phyloP scores from a whole-genome alignment of 768 basidiomycete genomes.

The Pulveroboletus sp. region DNA sequence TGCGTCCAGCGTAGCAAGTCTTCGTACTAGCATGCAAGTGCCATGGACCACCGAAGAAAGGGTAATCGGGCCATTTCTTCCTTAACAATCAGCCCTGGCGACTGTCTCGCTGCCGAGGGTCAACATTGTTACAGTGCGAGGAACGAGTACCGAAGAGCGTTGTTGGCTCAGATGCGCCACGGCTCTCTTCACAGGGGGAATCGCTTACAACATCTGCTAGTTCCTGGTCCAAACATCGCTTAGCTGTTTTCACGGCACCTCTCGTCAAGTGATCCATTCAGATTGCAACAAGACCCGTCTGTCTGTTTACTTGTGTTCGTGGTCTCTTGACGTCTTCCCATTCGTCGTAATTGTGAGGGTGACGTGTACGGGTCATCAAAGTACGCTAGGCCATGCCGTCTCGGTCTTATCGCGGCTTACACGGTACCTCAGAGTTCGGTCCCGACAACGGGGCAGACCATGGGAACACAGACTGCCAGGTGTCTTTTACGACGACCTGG shows the following conservation, averaged over 20 bases:
- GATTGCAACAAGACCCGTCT: too few species aligned
- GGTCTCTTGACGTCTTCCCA: too few species aligned
- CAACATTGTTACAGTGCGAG: slow-evolving; percentile 20
- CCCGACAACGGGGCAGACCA: too few species aligned
- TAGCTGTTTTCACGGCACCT: too few species aligned
- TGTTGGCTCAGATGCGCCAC: slow-evolving; percentile 10
- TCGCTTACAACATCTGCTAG: too few species aligned
- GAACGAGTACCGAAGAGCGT: slow-evolving; percentile 9
- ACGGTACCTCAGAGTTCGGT: too few species aligned
- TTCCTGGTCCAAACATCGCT: too few species aligned
- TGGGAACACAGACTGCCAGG: not conserved
- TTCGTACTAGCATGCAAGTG: not conserved
- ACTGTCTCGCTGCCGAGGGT: slow-evolving; percentile 12
- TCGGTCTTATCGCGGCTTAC: slow-evolving; percentile 49
- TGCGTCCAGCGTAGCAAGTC: too few species aligned
- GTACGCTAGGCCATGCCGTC: slow-evolving; percentile 37
- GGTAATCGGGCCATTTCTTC: slow-evolving; percentile 17
- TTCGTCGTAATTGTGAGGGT: too few species aligned
- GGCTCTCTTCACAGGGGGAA: too few species aligned
- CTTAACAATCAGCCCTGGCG: not conserved
- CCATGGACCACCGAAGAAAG: slow-evolving; percentile 2
- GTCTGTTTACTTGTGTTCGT: too few species aligned
- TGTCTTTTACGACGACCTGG: not conserved
- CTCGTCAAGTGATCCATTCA: too few species aligned
- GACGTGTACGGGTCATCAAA: slow-evolving; percentile 27